Percentiles rank a stretch among this genome's conserved stretches.
These are phyloP conservation scores for Ensete glaucum DNA, from an alignment of 176 grass and related monocot genomes.

Conservation along the genomic window DNA sequence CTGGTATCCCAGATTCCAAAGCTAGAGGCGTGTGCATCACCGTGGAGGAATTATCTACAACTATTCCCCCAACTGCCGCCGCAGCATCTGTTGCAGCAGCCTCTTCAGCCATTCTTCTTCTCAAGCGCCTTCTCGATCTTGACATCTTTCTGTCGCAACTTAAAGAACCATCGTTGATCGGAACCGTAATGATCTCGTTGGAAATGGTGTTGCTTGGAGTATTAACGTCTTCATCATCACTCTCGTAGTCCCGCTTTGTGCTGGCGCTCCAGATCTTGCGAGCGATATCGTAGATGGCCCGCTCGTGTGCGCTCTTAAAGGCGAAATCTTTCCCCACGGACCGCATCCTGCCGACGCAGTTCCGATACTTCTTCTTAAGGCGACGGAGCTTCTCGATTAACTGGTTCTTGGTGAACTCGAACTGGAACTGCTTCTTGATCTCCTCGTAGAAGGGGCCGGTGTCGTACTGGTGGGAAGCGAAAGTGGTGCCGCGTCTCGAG, in stretches of 20 bases:
- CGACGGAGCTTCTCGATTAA: constrained; percentile 90
- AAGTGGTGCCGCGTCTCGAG: constrained; percentile 55
- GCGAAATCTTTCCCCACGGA: constrained; percentile 34
- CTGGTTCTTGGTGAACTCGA: constrained; percentile 89
- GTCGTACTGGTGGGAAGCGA: constrained; percentile 96
- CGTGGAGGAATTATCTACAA: neutral
- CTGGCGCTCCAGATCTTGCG: constrained; percentile 66
- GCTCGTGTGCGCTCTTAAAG: constrained; percentile 73
- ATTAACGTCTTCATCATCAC: constrained; percentile 12
- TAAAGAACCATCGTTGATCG: constrained; percentile 8
- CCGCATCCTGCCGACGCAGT: constrained; percentile 65
- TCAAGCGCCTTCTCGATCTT: neutral
- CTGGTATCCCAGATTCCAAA: neutral
- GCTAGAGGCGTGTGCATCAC: neutral
- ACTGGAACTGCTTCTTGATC: constrained; percentile 61
- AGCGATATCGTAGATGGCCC: constrained; percentile 74
- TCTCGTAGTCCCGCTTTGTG: constrained; percentile 40
- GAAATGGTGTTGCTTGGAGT: constrained; percentile 31
- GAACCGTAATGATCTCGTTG: neutral
- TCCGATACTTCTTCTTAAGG: constrained; percentile 93
- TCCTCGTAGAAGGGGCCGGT: constrained; percentile 95
- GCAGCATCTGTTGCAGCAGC: neutral
- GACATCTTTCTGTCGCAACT: constrained; percentile 1
- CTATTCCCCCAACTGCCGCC: neutral
- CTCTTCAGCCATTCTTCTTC: neutral